Base-by-base conservation (phyloP, 129 eudicot species). In the Flaveria linearis region DNA sequence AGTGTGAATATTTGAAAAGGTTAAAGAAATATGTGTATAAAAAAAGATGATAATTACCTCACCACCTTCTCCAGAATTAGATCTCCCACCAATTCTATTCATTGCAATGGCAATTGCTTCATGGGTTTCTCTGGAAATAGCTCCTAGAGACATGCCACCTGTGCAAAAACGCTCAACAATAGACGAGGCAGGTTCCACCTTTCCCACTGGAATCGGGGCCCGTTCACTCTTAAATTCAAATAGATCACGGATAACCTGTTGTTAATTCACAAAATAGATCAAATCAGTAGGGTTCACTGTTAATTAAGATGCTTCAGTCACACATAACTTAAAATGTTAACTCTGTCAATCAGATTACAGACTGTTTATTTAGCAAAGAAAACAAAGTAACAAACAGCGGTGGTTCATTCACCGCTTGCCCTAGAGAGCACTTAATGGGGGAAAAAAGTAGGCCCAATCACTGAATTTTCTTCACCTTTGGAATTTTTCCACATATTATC, bases 111-210 rank as follows among this genome's bases (percentile, higher is more conserved):
- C 99, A 85, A 95, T 95, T 75, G 99, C 97, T 82, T 95, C 99
- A 68, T 95, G 99, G 33, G 99, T 95, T 86, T 95, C 99, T 82
- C 99, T 86, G 30, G 99, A 95, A 74, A 95, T 95, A 69, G 99
- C 99, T 79, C 99, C 99, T 68, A 95, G 99, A 56, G 99, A 95
- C 99, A 95, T 95, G 75, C 99, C 99, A 83, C 99, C 99, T 0
- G 99, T 95, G 77, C 99, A 95, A 78, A 95, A 95, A 17, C 99
- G 92, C 82, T 89, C 86, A 46, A 87, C 99, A 41, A 95, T 95
- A 50, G 99, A 87, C 30, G 88, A 52, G 72, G 99, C 99, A 71
- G 97, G 80, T 82, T 95, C 99, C 66, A 95, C 97, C 84, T 69
- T 95, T 75, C 99, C 99, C 36, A 95, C 95, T 64, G 99, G 94